Evolutionary conservation across 495 filamentous ascomycete species (phyloP).

Genomic region (Polyplosphaeria fusca): DNA sequence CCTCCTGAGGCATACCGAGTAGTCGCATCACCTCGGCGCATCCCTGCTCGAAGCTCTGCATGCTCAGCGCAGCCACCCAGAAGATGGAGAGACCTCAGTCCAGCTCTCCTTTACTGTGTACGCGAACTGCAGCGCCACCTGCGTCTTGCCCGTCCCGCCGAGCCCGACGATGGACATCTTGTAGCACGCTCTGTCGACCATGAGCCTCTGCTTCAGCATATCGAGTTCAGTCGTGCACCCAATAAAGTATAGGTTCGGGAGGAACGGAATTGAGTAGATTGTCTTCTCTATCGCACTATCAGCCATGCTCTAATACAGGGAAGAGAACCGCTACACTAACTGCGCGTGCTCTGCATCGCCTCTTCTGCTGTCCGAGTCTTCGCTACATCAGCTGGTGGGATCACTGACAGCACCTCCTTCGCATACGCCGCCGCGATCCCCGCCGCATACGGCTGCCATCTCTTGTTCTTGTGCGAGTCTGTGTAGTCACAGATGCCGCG

Average conservation of each 20-base stretch:
- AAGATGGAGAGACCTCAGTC: constrained; percentile 31
- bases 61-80: constrained; percentile 31
- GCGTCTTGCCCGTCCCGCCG: no score
- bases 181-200: constrained; percentile 17
- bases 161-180: constrained; percentile 27
- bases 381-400: no score
- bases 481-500: constrained; percentile 30
- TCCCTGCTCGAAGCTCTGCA: constrained; percentile 30
- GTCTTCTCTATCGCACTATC: no score
- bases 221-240: constrained; percentile 15
- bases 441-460: constrained; percentile 28
- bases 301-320: no score
- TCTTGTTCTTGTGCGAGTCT: constrained; percentile 31
- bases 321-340: no score
- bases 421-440: constrained; percentile 23
- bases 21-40: constrained; percentile 9
- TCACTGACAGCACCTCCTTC: no score
- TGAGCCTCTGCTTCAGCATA: constrained; percentile 19
- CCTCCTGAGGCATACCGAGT: constrained; percentile 12
- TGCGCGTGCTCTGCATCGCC: no score
- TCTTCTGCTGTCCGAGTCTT: no score
- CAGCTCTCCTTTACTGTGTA: constrained; percentile 25
- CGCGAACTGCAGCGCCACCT: constrained; percentile 31
- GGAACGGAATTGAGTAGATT: constrained; percentile 28
- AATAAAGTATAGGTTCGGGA: constrained; percentile 19